Conservation (phyloP, 306 rosid genomes). For the Alnus rubra region DNA sequence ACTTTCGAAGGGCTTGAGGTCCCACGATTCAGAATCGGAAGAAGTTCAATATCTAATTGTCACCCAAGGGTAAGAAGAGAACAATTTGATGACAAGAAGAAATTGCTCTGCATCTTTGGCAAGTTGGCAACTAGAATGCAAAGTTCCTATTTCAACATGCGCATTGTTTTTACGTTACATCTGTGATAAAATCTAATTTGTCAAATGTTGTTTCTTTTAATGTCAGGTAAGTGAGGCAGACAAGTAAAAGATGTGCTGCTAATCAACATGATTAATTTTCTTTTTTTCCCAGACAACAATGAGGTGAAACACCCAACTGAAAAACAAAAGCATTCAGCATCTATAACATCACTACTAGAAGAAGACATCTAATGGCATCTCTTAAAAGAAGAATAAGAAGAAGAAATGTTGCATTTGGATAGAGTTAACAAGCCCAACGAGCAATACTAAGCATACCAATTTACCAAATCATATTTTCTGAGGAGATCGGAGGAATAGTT, state of each 20-base stretch:
- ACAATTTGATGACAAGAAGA: not conserved
- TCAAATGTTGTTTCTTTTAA: not conserved
- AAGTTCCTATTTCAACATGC: not conserved
- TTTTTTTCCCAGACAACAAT: not conserved
- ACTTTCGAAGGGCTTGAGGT: not conserved
- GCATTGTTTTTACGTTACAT: not conserved
- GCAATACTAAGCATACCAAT: conserved; percentile 43
- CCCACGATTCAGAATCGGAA: not conserved
- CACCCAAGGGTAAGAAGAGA: not conserved
- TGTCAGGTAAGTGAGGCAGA: not conserved
- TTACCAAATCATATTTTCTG: conserved; percentile 41
- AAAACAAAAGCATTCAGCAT: conserved; percentile 18
- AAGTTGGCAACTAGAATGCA: not conserved
- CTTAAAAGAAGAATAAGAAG: conserved; percentile 10
- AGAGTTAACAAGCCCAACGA: conserved; percentile 32
- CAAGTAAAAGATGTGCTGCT: not conserved
- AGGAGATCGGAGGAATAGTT: conserved; percentile 22
- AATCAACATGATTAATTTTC: not conserved
- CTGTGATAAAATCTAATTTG: not conserved
- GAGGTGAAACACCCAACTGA: not conserved
- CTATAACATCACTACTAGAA: conserved; percentile 31
- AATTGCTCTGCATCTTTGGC: not conserved
- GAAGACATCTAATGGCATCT: conserved; percentile 30
- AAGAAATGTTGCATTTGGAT: conserved; percentile 19
- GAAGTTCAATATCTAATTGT: not conserved